Conservation (phyloP, 2,329 filamentous ascomycete genomes). For the Colletotrichum sp. region DNA sequence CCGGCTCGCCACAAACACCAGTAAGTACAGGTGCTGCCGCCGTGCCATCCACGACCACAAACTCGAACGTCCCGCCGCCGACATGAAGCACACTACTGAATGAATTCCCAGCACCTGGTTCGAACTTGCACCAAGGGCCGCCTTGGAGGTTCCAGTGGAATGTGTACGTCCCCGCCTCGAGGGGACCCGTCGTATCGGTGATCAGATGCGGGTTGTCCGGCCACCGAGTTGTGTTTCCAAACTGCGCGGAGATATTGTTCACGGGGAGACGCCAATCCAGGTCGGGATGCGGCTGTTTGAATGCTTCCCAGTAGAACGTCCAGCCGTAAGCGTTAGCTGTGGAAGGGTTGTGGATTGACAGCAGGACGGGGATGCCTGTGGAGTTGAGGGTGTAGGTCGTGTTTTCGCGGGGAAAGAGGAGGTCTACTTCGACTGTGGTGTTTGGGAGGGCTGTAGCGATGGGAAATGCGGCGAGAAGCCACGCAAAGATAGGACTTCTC, state of each 20-base stretch:
- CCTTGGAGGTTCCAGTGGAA: background rate
- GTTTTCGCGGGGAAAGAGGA: slow-evolving; percentile 2
- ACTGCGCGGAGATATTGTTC: background rate
- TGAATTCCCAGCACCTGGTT: background rate
- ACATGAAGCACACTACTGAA: background rate
- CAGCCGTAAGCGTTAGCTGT: background rate
- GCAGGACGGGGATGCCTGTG: background rate
- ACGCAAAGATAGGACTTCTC: fast-evolving
- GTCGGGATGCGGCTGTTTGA: background rate
- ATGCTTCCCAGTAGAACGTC: background rate
- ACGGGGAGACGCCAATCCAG: background rate
- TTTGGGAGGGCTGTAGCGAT: background rate
- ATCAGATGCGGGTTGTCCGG: background rate
- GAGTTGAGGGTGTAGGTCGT: background rate
- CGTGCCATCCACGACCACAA: background rate
- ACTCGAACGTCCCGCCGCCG: background rate
- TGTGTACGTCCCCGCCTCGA: background rate
- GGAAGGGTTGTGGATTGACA: slow-evolving; percentile 1
- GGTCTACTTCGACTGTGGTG: background rate
- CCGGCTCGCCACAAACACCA: background rate
- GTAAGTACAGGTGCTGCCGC: slow-evolving; percentile 3
- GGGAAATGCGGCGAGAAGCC: background rate
- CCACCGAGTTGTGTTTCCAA: background rate
- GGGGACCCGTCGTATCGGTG: background rate
- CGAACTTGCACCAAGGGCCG: background rate